These are phyloP conservation scores for Sporothrix pseudoabietina DNA, from an alignment of 2,329 filamentous ascomycete genomes.

Conservation along the genomic window DNA sequence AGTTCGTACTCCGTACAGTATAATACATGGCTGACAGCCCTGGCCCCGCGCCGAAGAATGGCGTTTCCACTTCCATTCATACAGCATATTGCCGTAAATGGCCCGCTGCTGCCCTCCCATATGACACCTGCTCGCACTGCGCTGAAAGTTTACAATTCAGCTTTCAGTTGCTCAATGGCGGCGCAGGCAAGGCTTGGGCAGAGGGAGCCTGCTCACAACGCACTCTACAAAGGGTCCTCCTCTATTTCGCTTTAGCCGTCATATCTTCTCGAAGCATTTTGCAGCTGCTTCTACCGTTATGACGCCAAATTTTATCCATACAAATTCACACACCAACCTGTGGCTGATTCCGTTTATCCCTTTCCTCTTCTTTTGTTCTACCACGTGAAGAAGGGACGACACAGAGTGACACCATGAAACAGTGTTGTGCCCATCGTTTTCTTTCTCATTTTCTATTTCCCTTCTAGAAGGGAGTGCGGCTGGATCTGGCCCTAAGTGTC, in stretches of 20 bases:
- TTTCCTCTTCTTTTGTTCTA: not conserved
- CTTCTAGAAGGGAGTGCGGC: constrained; percentile 13
- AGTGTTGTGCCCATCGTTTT: not conserved
- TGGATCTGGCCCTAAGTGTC: not conserved
- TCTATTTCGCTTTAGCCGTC: not conserved
- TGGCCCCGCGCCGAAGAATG: not conserved
- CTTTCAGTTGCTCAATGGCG: not conserved
- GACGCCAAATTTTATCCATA: constrained; percentile 4
- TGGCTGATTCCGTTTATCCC: not conserved
- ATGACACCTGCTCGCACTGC: not conserved
- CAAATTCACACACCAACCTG: not conserved
- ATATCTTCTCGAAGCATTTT: not conserved
- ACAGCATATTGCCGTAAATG: not conserved
- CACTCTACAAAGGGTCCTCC: not conserved
- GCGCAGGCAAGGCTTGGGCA: constrained; percentile 4
- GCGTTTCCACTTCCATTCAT: constrained; percentile 19
- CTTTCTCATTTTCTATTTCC: not conserved
- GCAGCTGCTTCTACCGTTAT: not conserved
- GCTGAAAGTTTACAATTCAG: not conserved
- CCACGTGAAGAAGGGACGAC: constrained; percentile 12
- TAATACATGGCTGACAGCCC: not conserved
- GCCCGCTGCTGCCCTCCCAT: not conserved
- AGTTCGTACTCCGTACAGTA: too few species aligned
- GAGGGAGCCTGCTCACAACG: not conserved
- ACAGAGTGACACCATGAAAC: constrained; percentile 1